Evolutionary conservation across 106 monocot genomes (phyloP).

Genomic region (Gastrodia elata): DNA sequence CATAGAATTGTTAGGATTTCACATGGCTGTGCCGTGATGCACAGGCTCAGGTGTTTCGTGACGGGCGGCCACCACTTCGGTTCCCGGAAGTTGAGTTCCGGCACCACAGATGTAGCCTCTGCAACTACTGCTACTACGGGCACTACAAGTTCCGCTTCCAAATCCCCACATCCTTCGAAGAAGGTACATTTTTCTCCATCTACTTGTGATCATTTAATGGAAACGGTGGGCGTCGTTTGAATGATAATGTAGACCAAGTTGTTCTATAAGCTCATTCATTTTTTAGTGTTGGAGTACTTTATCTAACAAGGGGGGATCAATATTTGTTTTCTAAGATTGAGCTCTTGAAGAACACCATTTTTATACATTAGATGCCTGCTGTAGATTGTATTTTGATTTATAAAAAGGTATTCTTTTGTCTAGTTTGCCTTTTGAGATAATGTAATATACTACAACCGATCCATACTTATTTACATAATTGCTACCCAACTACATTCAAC

Average conservation of each 20-base stretch:
- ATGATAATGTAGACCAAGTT: not conserved
- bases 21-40: not conserved
- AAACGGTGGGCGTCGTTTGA: not conserved
- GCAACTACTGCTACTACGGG: not conserved
- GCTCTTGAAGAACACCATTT: not conserved
- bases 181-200: not conserved
- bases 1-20: not conserved
- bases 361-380: not conserved
- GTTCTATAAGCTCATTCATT: not conserved
- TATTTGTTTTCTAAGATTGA: not conserved
- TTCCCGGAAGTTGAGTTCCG: constrained; percentile 5
- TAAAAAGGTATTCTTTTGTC: not conserved
- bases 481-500: too few species aligned
- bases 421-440: not conserved
- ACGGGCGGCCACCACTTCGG: not conserved
- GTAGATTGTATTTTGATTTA: not conserved
- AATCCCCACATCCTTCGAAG: constrained; percentile 2
- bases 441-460: not conserved
- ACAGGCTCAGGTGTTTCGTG: constrained; percentile 1
- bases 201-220: not conserved
- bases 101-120: not conserved
- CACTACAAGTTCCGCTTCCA: not conserved
- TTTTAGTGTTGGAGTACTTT: not conserved
- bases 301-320: not conserved
- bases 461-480: not conserved